A percentile compares a stretch with the other conserved stretches of the same genome.
These are phyloP conservation scores for Ulmus americana DNA, from an alignment of 331 rosid species.

Conservation along the genomic window DNA sequence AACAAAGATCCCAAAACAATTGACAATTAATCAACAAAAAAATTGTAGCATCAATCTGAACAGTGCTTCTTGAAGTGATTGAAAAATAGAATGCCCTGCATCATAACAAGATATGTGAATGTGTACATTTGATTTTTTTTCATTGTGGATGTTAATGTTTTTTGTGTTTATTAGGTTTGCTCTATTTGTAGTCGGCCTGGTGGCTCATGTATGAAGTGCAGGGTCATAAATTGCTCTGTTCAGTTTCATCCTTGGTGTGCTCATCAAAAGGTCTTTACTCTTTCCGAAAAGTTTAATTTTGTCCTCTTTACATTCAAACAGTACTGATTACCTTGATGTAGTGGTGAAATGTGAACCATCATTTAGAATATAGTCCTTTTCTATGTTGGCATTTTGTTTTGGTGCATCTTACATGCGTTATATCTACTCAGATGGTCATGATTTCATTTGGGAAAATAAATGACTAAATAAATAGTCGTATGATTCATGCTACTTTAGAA, in stretches of 20 bases:
- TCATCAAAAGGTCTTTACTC: conserved; percentile 49
- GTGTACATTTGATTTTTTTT: neutral
- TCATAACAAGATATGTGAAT: neutral
- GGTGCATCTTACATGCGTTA: neutral
- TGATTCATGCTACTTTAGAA: too few relatives aligned
- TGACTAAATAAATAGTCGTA: too few relatives aligned
- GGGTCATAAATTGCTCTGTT: conserved; percentile 44
- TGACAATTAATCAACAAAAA: too few relatives aligned
- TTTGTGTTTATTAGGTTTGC: conserved; percentile 36
- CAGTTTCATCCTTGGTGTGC: conserved; percentile 78
- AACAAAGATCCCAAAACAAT: too few relatives aligned
- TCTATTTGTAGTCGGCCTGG: conserved; percentile 51
- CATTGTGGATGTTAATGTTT: neutral
- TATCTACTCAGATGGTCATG: neutral
- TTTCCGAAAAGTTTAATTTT: neutral
- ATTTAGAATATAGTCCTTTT: neutral
- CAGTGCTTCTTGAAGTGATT: too few relatives aligned
- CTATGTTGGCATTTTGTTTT: neutral
- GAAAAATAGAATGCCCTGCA: too few relatives aligned
- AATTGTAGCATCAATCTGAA: too few relatives aligned
- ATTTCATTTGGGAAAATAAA: neutral
- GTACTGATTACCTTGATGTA: neutral
- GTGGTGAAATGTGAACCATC: neutral
- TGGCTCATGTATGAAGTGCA: conserved; percentile 57
- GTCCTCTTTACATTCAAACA: neutral